phyloP scores from a whole-genome alignment of 495 filamentous ascomycete genomes.

The Terfezia claveryi region DNA sequence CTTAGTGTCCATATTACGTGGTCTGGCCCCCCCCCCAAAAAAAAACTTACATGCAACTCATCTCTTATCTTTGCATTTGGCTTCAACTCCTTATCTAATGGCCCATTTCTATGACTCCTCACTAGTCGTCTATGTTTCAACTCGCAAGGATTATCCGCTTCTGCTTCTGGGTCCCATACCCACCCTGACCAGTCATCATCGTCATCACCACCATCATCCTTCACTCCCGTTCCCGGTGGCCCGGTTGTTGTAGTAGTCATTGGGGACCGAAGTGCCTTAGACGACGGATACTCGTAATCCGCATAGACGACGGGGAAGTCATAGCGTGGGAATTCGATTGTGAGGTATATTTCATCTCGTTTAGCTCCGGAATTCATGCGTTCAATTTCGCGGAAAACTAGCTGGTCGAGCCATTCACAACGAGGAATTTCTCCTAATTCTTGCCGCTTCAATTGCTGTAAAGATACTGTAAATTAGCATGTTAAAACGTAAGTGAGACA shows the following conservation, averaged over 20 bases:
- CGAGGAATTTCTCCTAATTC: constrained; percentile 89
- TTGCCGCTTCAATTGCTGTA: constrained; percentile 76
- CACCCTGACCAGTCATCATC: constrained; percentile 13
- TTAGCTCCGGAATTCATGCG: constrained; percentile 11
- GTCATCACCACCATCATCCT: constrained; percentile 34
- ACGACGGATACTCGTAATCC: constrained; percentile 75
- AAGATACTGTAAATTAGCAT: not conserved
- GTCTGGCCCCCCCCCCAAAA: no score
- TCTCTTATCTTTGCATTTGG: constrained; percentile 93
- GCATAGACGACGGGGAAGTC: constrained; percentile 92
- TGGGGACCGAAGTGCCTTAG: constrained; percentile 12
- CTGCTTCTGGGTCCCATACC: constrained; percentile 86
- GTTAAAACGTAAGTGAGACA: not conserved
- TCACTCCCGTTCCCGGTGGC: constrained; percentile 46
- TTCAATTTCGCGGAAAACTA: constrained; percentile 73
- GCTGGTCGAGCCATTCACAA: constrained; percentile 83
- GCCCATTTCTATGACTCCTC: constrained; percentile 76
- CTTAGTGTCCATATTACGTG: no score
- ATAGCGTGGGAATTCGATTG: constrained; percentile 81
- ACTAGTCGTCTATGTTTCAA: constrained; percentile 84
- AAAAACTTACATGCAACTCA: constrained; percentile 47
- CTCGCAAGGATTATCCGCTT: constrained; percentile 78
- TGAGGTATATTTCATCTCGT: constrained; percentile 29
- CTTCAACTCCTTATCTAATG: constrained; percentile 78
- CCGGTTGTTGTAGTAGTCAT: constrained; percentile 39